Conservation (phyloP, 2,329 filamentous ascomycete species). For the Pseudogymnoascus sp. region DNA sequence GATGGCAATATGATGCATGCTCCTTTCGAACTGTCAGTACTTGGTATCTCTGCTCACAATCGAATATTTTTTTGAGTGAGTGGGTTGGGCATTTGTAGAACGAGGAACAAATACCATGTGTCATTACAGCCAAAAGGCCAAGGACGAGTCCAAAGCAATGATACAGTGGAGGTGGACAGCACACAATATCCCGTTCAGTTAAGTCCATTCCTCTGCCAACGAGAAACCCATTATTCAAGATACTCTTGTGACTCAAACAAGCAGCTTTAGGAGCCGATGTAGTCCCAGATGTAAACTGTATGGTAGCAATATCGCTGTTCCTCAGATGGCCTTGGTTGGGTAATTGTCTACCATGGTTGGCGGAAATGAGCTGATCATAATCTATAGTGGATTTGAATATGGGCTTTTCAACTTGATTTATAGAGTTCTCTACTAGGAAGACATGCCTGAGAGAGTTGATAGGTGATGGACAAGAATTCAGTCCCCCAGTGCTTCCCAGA, state of each 20-base stretch:
- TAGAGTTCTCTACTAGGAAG: conserved; percentile 71
- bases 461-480: no score
- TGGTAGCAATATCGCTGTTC: conserved; percentile 72
- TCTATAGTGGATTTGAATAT: conserved; percentile 32
- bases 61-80: conserved; percentile 27
- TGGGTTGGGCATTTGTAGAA: no score
- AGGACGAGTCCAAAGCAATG: conserved; percentile 86
- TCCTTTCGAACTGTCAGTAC: no score
- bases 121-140: conserved; percentile 93
- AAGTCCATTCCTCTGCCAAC: conserved; percentile 83
- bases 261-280: conserved; percentile 87
- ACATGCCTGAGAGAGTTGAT: conserved; percentile 52
- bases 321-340: conserved; percentile 40
- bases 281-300: conserved; percentile 93
- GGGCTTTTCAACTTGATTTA: conserved; percentile 34
- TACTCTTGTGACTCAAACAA: conserved; percentile 72
- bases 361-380: conserved; percentile 20
- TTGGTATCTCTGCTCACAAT: conserved; percentile 45
- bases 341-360: conserved; percentile 25
- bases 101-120: conserved; percentile 48
- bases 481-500: no score
- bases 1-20: conserved; percentile 51
- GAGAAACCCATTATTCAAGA: conserved; percentile 83
- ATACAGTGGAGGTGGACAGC: conserved; percentile 79
- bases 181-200: conserved; percentile 63